A percentile compares a stretch with the other conserved stretches of the same genome.
Evolutionary conservation across 1,284 basidiomycete genomes (phyloP).

Genomic region (Ustilago vetiveriae): DNA sequence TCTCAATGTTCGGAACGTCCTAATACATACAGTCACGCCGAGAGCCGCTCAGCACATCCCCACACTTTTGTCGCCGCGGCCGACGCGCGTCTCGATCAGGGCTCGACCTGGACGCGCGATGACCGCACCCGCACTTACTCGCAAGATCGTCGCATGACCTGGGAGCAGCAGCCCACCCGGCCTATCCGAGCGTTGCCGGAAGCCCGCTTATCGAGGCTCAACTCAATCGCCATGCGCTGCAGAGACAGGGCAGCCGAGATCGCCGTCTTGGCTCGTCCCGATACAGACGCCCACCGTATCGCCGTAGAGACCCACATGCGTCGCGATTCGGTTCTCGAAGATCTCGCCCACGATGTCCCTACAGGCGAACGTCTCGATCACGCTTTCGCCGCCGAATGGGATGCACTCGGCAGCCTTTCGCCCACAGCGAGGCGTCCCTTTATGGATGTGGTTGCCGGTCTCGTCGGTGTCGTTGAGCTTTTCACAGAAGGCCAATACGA

Average conservation of each 20-base stretch:
- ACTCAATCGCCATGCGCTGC: conserved; percentile 19
- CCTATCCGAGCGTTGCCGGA: conserved; percentile 16
- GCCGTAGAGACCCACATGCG: conserved; percentile 16
- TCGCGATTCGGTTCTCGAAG: conserved; percentile 20
- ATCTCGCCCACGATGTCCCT: conserved; percentile 12
- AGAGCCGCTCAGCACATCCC: conserved; percentile 9
- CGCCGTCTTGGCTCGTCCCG: conserved; percentile 29
- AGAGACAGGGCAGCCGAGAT: conserved; percentile 25
- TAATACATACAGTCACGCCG: neutral
- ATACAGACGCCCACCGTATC: conserved; percentile 20
- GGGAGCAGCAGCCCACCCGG: conserved; percentile 7
- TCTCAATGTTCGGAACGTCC: conserved; percentile 8
- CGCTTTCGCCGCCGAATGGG: conserved; percentile 40
- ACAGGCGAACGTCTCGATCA: conserved; percentile 33
- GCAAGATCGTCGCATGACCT: conserved; percentile 19
- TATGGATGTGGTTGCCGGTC: conserved; percentile 39
- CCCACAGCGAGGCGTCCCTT: conserved; percentile 29
- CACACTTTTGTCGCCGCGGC: conserved; percentile 10
- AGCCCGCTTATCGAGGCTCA: conserved; percentile 7
- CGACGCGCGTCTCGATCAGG: conserved; percentile 7
- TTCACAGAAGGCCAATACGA: neutral
- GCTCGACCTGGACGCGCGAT: conserved; percentile 9
- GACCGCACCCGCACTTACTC: conserved; percentile 5
- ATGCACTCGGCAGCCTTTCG: conserved; percentile 26
- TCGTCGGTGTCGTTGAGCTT: conserved; percentile 33